Base-by-base conservation (phyloP, 495 filamentous ascomycete genomes). In the Xeromyces bisporus region DNA sequence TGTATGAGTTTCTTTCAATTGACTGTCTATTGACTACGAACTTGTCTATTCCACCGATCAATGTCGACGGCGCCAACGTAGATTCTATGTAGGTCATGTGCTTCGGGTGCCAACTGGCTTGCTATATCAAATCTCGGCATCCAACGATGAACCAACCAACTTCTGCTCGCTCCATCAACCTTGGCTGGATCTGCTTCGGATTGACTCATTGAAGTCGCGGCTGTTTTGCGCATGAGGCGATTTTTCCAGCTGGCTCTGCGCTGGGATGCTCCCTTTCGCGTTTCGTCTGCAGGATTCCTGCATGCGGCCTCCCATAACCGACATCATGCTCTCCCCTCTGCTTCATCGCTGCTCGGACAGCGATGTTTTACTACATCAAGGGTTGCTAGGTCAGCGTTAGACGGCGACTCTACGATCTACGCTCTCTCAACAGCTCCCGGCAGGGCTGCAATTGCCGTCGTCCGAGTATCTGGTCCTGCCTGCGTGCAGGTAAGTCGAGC, bases 341-440 rank as follows among this genome's bases (percentile, higher is more conserved):
- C n/a, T n/a, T n/a, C n/a, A n/a, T n/a, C n/a, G n/a, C n/a, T n/a
- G n/a, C n/a, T n/a, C n/a, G 18, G 8, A 24, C 10, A 16, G 14
- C 47, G 55, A 18, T 20, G 18, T 9, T 58, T 61, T 33, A 53
- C 50, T 2, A 42, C 39, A 3, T 42, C 45, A 3, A 2, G 15
- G 1, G 34, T 29, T 0, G 11, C 12, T 8, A 29, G n/a, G 1
- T 48, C 49, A 11, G 40, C 51, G 32, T 33, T 50, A 21, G 50
- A 55, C 36, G 44, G 41, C 0, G 53, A 62, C 9, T 59, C 57
- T 1, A 96, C 89, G 2, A 92, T 99, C 10, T 96, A 87, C 46
- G 89, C 91, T 0, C 61, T 96, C 2, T 93, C 89, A 0, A 92
- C 89, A 7, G 81, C 80, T 2, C 56, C 80, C 9, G 87, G 91